phyloP scores from a whole-genome alignment of 2,329 filamentous ascomycete genomes.

The Allantophomopsis lycopodina region DNA sequence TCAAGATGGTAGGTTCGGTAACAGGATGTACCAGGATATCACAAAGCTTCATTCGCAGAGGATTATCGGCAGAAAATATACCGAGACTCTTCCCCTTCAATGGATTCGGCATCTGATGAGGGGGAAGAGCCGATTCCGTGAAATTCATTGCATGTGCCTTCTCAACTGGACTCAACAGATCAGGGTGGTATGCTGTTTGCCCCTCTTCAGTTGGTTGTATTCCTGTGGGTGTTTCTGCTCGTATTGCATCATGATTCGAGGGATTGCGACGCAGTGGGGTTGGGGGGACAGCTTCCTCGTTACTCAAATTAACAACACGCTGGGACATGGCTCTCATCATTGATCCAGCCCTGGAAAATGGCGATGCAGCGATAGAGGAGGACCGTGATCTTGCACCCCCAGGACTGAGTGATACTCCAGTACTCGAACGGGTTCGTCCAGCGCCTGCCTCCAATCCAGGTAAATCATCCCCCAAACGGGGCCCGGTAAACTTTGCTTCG shows the following conservation, averaged over 20 bases:
- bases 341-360: conserved; percentile 56
- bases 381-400: conserved; percentile 35
- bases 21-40: conserved; percentile 75
- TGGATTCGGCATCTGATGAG: conserved; percentile 49
- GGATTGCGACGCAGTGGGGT: conserved; percentile 29
- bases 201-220: conserved; percentile 15
- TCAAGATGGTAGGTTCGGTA: conserved; percentile 73
- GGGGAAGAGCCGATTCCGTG: conserved; percentile 11
- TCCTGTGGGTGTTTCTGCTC: conserved; percentile 4
- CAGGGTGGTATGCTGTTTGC: conserved; percentile 9
- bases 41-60: conserved; percentile 60
- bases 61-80: conserved; percentile 68
- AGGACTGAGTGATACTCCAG: conserved; percentile 41
- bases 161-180: conserved; percentile 15
- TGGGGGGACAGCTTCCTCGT: conserved; percentile 75
- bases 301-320: conserved; percentile 93
- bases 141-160: conserved; percentile 7
- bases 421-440: conserved; percentile 35
- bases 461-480: conserved; percentile 46
- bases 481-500: conserved; percentile 22
- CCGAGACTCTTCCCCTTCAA: conserved; percentile 77
- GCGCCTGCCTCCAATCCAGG: conserved; percentile 42
- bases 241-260: conserved; percentile 3
- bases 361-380: conserved; percentile 48
- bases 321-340: conserved; percentile 84